Evolutionary conservation across 305 asterid species (phyloP).

Genomic region (Plantago coronopus): DNA sequence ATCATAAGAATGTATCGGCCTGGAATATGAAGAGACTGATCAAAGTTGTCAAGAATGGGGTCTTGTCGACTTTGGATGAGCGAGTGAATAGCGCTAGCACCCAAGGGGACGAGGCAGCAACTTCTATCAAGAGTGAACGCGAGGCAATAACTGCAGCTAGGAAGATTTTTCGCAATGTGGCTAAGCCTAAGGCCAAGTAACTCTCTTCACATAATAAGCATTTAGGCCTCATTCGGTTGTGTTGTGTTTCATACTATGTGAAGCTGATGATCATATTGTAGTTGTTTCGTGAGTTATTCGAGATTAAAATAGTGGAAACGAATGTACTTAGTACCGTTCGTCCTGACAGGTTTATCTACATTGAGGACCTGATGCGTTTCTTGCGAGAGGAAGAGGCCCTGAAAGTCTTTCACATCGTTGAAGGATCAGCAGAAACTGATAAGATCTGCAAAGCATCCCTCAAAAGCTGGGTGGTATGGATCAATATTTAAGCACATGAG

Average conservation of each 20-base stretch:
- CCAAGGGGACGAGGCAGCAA: slow-evolving; percentile 55
- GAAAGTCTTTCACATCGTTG: slow-evolving; percentile 50
- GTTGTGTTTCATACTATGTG: too few species aligned
- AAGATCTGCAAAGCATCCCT: slow-evolving; percentile 73
- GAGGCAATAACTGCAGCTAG: slow-evolving; percentile 96
- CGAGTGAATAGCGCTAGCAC: slow-evolving; percentile 40
- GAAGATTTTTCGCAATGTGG: slow-evolving; percentile 82
- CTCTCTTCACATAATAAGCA: slow-evolving; percentile 13
- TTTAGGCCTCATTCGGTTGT: neutral
- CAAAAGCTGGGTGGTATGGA: slow-evolving; percentile 88
- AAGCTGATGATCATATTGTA: too few species aligned
- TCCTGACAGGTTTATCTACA: slow-evolving; percentile 52
- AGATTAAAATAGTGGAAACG: neutral
- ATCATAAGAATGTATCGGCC: slow-evolving; percentile 77
- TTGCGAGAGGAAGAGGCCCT: slow-evolving; percentile 58
- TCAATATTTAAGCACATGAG: neutral
- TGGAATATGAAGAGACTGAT: slow-evolving; percentile 97
- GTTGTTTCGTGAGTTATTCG: too few species aligned
- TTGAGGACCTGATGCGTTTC: slow-evolving; percentile 64
- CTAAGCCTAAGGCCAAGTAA: slow-evolving; percentile 78
- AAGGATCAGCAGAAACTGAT: slow-evolving; percentile 60
- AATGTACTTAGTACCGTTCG: neutral
- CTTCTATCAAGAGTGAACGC: slow-evolving; percentile 71
- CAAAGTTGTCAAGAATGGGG: slow-evolving; percentile 65
- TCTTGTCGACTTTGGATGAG: slow-evolving; percentile 73